Evolutionary conservation across 139 green algal genomes (phyloP).

Genomic region (Tetradesmus obliquus): DNA sequence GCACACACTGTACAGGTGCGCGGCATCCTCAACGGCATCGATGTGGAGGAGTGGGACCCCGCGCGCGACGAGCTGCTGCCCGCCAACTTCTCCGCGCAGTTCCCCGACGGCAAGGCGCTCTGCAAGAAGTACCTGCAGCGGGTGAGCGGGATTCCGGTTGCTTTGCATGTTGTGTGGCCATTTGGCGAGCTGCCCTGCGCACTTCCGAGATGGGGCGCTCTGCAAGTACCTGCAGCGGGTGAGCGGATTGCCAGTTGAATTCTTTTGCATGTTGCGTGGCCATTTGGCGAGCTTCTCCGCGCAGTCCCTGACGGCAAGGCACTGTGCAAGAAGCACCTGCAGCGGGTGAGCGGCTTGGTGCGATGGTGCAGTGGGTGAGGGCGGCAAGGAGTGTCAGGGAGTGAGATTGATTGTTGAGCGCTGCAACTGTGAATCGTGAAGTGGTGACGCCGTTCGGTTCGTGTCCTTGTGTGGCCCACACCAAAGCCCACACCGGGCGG

Average conservation of each 20-base stretch:
- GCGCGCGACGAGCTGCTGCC: conserved; percentile 79
- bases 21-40: conserved; percentile 98
- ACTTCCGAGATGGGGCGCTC: conserved; percentile 64
- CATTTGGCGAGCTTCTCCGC: conserved; percentile 73
- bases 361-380: too few species aligned
- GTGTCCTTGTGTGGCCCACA: too few species aligned
- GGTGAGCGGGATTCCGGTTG: conserved; percentile 32
- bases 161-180: neutral
- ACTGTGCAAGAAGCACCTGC: conserved; percentile 91
- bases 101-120: conserved; percentile 79
- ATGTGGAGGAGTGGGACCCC: conserved; percentile 85
- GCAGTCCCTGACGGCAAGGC: conserved; percentile 74
- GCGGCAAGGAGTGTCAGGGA: too few species aligned
- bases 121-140: conserved; percentile 92
- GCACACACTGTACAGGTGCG: neutral
- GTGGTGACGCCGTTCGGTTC: too few species aligned
- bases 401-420: too few species aligned
- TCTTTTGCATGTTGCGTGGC: neutral
- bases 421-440: too few species aligned
- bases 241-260: neutral
- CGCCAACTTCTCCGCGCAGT: conserved; percentile 74
- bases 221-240: conserved; percentile 92
- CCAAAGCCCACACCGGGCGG: too few species aligned
- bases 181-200: conserved; percentile 73
- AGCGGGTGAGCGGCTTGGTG: conserved; percentile 54